Percentiles rank a stretch among this genome's conserved stretches.
These are phyloP conservation scores for Pueraria montana DNA, from an alignment of 306 rosid species.

Conservation along the genomic window DNA sequence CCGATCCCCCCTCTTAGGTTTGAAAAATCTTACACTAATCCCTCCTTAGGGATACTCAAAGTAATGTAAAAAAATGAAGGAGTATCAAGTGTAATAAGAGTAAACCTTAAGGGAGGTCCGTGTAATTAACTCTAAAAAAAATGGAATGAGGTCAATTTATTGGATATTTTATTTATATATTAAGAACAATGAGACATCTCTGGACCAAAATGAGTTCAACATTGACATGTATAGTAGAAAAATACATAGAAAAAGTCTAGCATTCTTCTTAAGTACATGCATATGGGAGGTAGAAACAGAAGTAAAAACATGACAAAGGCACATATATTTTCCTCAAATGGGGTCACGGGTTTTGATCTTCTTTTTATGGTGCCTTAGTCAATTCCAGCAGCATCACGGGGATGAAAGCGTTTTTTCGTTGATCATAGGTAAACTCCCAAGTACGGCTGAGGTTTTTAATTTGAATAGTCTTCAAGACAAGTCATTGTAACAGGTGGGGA, in stretches of 20 bases:
- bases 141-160: conserved; percentile 32
- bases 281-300: conserved; percentile 20
- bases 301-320: conserved; percentile 47
- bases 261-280: neutral
- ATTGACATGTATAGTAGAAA: neutral
- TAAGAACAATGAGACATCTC: neutral
- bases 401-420: conserved; percentile 27
- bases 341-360: conserved; percentile 56
- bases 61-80: no score
- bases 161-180: neutral
- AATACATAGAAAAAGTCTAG: neutral
- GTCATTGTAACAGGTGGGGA: conserved; percentile 41
- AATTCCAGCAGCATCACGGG: conserved; percentile 54
- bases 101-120: no score
- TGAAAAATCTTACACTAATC: no score
- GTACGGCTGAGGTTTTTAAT: neutral
- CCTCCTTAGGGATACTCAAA: no score
- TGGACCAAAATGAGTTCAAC: neutral
- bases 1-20: no score
- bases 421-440: conserved; percentile 37
- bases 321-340: conserved; percentile 46
- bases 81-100: no score
- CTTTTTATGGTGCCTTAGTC: conserved; percentile 31
- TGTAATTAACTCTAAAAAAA: no score
- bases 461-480: conserved; percentile 6